Evolutionary conservation across 1,284 basidiomycete genomes (phyloP), one percentile per base, ranked within the genome.

Genomic region (Filobasidium uniguttulatum): DNA sequence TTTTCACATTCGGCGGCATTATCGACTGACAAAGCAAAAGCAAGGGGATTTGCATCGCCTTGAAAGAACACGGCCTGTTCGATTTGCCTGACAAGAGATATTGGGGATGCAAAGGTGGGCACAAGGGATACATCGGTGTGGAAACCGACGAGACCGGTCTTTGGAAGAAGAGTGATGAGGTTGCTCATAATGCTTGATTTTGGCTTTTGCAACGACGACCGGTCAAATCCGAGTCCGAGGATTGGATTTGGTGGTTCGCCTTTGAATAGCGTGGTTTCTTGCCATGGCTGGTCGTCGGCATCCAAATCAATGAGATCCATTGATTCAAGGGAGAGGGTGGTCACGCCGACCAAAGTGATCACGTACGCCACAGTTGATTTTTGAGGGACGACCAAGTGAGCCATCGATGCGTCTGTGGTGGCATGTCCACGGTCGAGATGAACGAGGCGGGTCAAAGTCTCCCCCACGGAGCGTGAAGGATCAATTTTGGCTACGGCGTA

Each of bases 1-100:
- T 26, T 15, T 19, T 43, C 40, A 19, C 26, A 26, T 8, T 4
- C 15, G 7, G 23, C 26, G 7, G 40, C 8, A 19, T 10, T 14
- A 38, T 20, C 40, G 15, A 14, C 15, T 15, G 3, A 15, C 40
- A 28, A 43, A 23, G 25, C 29, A 26, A 43, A 43, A 15, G 40
- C n/a, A 23, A 43, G 8, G 3, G 40, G 40, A 15, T 43, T 43
- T 12, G 40, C 40, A 4, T 7, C 2, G 14, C 40, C 40, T 15
- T 43, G 25, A 26, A 43, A 43, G 40, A 43, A 43, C n/a, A 43
- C 40, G 3, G 40, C 22, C 29, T 43, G 40, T 43, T 43, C 40
- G 26, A 43, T 26, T 26, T 43, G 23, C 6, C 26, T 12, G 23
- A 43, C 23, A 28, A 26, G 40, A 43, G 26, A 23, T 26, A 43